Percentiles rank a stretch among this genome's conserved stretches.
Evolutionary conservation across 345 rosid species (phyloP).

Genomic region (Erysimum cheiranthoides): DNA sequence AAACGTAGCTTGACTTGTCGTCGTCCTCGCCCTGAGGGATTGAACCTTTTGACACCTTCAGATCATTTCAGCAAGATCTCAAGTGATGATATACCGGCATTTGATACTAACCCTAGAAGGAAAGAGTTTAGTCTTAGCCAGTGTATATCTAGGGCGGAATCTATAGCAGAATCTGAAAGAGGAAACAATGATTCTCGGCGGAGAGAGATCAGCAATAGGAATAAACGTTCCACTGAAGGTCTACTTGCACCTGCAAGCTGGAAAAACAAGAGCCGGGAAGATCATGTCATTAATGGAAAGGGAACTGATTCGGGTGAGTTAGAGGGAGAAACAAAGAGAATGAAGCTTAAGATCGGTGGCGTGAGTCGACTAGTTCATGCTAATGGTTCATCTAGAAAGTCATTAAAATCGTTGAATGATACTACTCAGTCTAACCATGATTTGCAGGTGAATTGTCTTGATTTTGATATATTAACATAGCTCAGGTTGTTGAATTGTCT

Average conservation of each 20-base stretch:
- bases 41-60: constrained; percentile 47
- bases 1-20: constrained; percentile 73
- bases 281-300: constrained; percentile 49
- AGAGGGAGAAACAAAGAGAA: constrained; percentile 65
- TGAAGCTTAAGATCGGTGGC: constrained; percentile 70
- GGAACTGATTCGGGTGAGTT: constrained; percentile 49
- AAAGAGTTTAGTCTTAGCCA: constrained; percentile 81
- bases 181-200: constrained; percentile 50
- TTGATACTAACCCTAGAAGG: constrained; percentile 55
- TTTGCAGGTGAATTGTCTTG: constrained; percentile 54
- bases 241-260: constrained; percentile 77
- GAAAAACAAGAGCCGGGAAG: constrained; percentile 53
- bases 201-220: constrained; percentile 45
- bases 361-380: constrained; percentile 59
- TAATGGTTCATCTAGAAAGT: constrained; percentile 59
- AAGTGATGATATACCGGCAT: constrained; percentile 65
- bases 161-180: constrained; percentile 47
- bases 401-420: constrained; percentile 46
- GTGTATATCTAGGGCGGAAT: constrained; percentile 55
- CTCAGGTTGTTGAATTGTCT: constrained; percentile 17
- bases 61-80: constrained; percentile 63
- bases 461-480: constrained; percentile 13
- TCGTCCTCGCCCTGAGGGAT: constrained; percentile 65
- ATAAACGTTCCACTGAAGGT: constrained; percentile 70
- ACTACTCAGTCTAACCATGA: constrained; percentile 47